Conservation (phyloP, 371 early-diverging fungal genomes). For the Mortierella sp. region DNA sequence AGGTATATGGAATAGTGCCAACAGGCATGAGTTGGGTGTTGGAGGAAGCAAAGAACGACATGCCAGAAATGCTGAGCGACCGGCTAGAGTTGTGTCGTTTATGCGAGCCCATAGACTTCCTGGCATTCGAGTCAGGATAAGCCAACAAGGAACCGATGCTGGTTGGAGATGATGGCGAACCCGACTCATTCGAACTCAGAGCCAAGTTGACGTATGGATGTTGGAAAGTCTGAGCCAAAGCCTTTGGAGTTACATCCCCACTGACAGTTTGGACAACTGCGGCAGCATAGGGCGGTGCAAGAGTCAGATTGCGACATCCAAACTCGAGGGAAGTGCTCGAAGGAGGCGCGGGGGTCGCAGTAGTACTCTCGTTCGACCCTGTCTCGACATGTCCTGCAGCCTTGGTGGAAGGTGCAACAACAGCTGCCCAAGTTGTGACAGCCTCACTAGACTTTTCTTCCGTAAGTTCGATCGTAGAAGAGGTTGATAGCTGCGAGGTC, state of each 20-base stretch:
- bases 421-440: conserved; percentile 15
- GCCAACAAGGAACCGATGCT: neutral
- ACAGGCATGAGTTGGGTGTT: neutral
- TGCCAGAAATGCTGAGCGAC: neutral
- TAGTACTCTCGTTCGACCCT: neutral
- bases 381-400: neutral
- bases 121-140: neutral
- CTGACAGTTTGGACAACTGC: conserved; percentile 19
- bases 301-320: neutral
- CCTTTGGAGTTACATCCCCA: neutral
- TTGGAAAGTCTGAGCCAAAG: neutral
- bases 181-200: neutral
- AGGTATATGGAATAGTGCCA: neutral
- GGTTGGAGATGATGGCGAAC: neutral
- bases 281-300: conserved; percentile 28
- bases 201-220: neutral
- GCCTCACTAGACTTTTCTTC: neutral
- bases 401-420: conserved; percentile 1
- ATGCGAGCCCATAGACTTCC: conserved; percentile 7
- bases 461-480: neutral
- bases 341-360: neutral
- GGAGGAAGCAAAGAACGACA: neutral
- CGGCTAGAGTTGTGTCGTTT: conserved; percentile 3
- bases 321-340: neutral
- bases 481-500: neutral